These are phyloP conservation scores for Exophiala mesophila DNA, from an alignment of 2,329 filamentous ascomycete genomes.

Conservation along the genomic window DNA sequence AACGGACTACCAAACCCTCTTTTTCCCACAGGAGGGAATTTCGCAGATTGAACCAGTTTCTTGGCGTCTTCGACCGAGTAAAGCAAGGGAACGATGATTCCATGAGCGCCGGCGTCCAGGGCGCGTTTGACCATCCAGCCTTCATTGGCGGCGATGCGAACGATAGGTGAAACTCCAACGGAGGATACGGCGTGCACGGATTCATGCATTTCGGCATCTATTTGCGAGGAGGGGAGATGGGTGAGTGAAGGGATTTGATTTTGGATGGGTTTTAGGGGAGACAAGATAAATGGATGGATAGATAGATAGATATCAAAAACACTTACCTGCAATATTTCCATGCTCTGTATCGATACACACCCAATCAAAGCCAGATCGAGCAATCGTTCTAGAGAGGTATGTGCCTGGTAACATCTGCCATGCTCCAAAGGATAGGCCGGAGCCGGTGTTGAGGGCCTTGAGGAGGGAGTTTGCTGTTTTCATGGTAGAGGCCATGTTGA, in stretches of 20 bases:
- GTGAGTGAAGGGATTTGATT: no score
- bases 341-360: constrained; percentile 53
- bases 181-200: constrained; percentile 46
- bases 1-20: constrained; percentile 55
- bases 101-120: constrained; percentile 56
- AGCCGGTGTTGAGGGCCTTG: constrained; percentile 45
- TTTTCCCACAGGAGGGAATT: constrained; percentile 53
- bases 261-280: no score
- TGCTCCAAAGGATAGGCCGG: constrained; percentile 48
- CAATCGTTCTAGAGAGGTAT: constrained; percentile 51
- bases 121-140: constrained; percentile 60
- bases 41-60: constrained; percentile 48
- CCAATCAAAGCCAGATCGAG: constrained; percentile 51
- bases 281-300: no score
- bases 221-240: no score
- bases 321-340: constrained; percentile 50
- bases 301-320: no score
- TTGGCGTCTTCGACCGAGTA: constrained; percentile 50
- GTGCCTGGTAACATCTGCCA: constrained; percentile 56
- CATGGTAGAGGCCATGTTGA: constrained; percentile 35
- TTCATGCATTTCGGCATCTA: constrained; percentile 49
- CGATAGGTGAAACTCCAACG: constrained; percentile 40
- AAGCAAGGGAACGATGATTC: constrained; percentile 52
- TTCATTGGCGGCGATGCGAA: constrained; percentile 52
- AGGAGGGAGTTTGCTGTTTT: constrained; percentile 52